Evolutionary conservation across 306 rosid genomes (phyloP).

Genomic region (Cucurbita pepo): DNA sequence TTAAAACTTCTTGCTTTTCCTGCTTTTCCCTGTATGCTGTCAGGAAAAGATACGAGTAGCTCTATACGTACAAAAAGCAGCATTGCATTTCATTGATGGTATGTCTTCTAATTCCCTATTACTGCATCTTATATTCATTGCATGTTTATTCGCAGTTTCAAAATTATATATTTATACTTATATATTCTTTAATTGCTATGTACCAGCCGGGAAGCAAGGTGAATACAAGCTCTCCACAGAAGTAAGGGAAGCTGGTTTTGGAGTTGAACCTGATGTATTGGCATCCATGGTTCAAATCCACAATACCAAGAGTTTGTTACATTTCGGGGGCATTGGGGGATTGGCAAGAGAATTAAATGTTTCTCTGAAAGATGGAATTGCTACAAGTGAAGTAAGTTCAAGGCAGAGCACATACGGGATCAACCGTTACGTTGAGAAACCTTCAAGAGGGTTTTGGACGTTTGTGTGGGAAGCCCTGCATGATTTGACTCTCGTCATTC

Average conservation of each 20-base stretch:
- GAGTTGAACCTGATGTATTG: slow-evolving; percentile 45
- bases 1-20: neutral
- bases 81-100: slow-evolving; percentile 88
- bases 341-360: slow-evolving; percentile 32
- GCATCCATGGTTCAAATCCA: slow-evolving; percentile 49
- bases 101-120: slow-evolving; percentile 1
- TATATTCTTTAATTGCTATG: neutral
- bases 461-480: slow-evolving; percentile 89
- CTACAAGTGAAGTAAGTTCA: slow-evolving; percentile 20
- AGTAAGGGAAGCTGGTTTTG: slow-evolving; percentile 48
- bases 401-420: slow-evolving; percentile 44
- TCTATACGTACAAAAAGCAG: slow-evolving; percentile 82
- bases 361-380: slow-evolving; percentile 36
- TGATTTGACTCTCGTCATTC: slow-evolving; percentile 65
- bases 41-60: slow-evolving; percentile 89
- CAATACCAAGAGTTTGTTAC: slow-evolving; percentile 30
- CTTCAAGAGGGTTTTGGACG: slow-evolving; percentile 65
- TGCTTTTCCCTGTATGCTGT: neutral
- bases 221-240: slow-evolving; percentile 25
- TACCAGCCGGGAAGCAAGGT: slow-evolving; percentile 40
- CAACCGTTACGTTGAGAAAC: slow-evolving; percentile 44
- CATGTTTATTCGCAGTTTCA: neutral
- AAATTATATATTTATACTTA: neutral
- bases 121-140: neutral
- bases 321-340: slow-evolving; percentile 42